Base-by-base conservation (phyloP, 305 asterid genomes). In the Euphrasia arctica region DNA sequence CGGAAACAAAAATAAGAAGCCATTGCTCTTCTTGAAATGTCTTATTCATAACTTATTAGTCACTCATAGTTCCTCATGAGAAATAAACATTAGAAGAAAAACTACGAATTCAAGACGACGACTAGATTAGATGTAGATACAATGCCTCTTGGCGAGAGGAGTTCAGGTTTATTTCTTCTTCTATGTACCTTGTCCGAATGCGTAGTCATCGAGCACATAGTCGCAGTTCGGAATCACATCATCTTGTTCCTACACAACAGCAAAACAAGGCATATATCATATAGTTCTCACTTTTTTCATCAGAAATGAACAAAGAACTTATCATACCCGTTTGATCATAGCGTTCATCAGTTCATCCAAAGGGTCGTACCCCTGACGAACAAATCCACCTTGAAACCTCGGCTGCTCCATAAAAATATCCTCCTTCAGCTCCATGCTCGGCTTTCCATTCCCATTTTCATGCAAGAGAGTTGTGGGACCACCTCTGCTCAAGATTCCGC, bases 241-340 rank as follows among this genome's bases (percentile, higher is more conserved):
- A 47, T 78, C 86, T 62, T 69, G 88, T 66, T 83, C 97, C 97
- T 88, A 79, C 86, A 76, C 42, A 63, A 49, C 79, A 63, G 65
- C 10, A 68, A 58, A 50, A 56, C 43, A 42, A 3, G 22, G 1
- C 11, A 50, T 22, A 5, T 6, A 2, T 22, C 47, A 25, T 1
- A 25, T 25, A 0, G 27, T 25, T 25, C 27, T 25, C 27, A 25
- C 27, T 25, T 25, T 25, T 25, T 25, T 25, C 27, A 25, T 25
- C 27, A 25, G 27, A 25, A 25, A 25, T 25, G 27, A 25, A 25
- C 49, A 43, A 55, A 25, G 18, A 32, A 47, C 11, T 29, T 32
- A 58, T 28, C 75, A 60, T 80, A 85, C 89, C 91, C 74, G 72
- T 77, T 82, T 85, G 72, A 82, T 71, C 79, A 83, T 71, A 14